phyloP scores from a whole-genome alignment of 305 asterid genomes.

The Fraxinus dipetala region DNA sequence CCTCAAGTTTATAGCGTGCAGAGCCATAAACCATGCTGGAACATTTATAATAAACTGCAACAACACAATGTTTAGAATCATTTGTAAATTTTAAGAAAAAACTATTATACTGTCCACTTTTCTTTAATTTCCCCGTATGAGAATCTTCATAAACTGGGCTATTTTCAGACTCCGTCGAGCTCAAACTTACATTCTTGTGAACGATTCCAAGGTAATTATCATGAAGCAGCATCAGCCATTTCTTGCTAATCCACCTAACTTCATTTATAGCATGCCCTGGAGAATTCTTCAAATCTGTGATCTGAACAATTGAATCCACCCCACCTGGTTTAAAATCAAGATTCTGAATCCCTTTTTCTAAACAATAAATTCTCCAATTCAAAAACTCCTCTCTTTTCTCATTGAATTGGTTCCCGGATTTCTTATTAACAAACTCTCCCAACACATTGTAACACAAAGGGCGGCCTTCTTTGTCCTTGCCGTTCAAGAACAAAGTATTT shows the following conservation, averaged over 20 bases:
- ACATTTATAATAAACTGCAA: conserved; percentile 74
- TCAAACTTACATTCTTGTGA: conserved; percentile 52
- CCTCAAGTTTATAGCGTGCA: conserved; percentile 60
- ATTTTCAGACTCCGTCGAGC: neutral
- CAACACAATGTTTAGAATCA: neutral
- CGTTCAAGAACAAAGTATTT: conserved; percentile 46
- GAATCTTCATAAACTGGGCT: neutral
- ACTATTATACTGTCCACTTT: neutral
- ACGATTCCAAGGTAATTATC: conserved; percentile 75
- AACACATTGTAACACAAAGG: conserved; percentile 53
- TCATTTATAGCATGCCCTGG: conserved; percentile 48
- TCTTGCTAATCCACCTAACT: conserved; percentile 46
- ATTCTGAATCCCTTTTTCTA: conserved; percentile 60
- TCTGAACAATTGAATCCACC: conserved; percentile 53
- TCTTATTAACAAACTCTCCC: conserved; percentile 38
- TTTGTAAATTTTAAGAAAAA: neutral
- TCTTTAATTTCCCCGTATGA: neutral
- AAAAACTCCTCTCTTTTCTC: conserved; percentile 39
- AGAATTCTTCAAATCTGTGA: conserved; percentile 58
- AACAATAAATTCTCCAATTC: conserved; percentile 63
- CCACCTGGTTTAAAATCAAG: conserved; percentile 65
- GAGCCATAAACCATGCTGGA: conserved; percentile 67
- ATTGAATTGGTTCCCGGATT: conserved; percentile 21
- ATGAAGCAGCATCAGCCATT: conserved; percentile 44
- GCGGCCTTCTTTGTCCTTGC: conserved; percentile 62